Evolutionary conservation across 805 yeast species (phyloP).

Genomic region (Candida easanensis): DNA sequence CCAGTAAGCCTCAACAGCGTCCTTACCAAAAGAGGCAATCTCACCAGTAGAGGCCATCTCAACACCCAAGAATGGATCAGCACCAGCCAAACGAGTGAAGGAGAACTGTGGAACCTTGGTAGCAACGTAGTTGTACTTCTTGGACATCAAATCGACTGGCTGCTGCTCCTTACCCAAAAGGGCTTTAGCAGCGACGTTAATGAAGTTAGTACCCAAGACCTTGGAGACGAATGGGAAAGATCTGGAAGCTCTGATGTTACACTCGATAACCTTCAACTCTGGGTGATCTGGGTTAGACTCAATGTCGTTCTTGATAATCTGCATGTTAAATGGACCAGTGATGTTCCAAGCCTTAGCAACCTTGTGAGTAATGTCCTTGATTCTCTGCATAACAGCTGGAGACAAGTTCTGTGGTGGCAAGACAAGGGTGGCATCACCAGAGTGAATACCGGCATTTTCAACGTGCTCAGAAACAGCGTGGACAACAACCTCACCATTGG

Average conservation of each 20-base stretch:
- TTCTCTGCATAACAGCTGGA: conserved; percentile 61
- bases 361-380: conserved; percentile 87
- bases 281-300: conserved; percentile 54
- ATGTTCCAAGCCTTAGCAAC: conserved; percentile 93
- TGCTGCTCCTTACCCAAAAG: conserved; percentile 62
- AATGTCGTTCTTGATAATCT: conserved; percentile 78
- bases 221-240: conserved; percentile 99
- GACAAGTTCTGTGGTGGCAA: conserved; percentile 86
- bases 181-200: conserved; percentile 91
- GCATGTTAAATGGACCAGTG: conserved; percentile 99
- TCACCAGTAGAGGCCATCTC: conserved; percentile 99
- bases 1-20: conserved; percentile 92
- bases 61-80: conserved; percentile 98
- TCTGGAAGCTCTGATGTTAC: conserved; percentile 97
- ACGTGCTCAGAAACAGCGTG: conserved; percentile 98
- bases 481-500: conserved; percentile 80
- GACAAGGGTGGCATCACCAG: conserved; percentile 96
- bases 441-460: conserved; percentile 98
- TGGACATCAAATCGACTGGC: conserved; percentile 81
- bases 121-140: conserved; percentile 79
- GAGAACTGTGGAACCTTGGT: conserved; percentile 98
- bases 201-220: conserved; percentile 92
- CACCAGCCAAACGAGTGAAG: conserved; percentile 97
- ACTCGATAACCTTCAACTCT: conserved; percentile 92
- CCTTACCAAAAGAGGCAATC: conserved; percentile 92